A percentile compares a stretch with the other conserved stretches of the same genome.
Evolutionary conservation across 257 asterid genomes (phyloP).

Genomic region (Schizonepeta tenuifolia): DNA sequence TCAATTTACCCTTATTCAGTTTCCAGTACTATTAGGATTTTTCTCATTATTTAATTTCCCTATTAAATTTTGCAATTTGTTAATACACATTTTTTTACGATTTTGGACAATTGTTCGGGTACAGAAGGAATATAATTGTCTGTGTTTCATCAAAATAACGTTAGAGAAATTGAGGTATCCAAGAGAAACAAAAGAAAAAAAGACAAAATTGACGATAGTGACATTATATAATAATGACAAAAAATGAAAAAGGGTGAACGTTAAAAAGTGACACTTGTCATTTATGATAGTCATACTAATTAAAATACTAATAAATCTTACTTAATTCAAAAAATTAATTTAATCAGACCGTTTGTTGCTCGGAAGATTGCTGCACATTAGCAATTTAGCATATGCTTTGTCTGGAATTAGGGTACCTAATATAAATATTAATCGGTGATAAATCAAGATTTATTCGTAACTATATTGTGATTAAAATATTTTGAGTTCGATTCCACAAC

Average conservation of each 20-base stretch:
- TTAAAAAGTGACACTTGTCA: neutral
- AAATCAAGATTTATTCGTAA: no score
- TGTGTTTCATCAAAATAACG: neutral
- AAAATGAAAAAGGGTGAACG: neutral
- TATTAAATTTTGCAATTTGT: no score
- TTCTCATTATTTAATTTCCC: no score
- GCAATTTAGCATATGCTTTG: neutral
- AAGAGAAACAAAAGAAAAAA: neutral
- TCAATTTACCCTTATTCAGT: no score
- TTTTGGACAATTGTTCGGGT: no score
- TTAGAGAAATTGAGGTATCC: neutral
- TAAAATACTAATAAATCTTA: neutral
- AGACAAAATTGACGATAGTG: neutral
- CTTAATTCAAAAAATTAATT: neutral
- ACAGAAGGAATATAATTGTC: no score
- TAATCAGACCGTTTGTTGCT: neutral
- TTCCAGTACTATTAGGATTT: no score
- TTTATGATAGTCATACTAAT: neutral
- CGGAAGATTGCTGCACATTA: neutral
- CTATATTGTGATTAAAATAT: no score
- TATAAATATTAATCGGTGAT: no score
- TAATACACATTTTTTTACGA: no score
- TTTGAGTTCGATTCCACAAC: no score
- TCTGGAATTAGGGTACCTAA: neutral
- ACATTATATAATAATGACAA: neutral